Percentiles rank a stretch among this genome's conserved stretches.
phyloP scores from a whole-genome alignment of 2,329 filamentous ascomycete genomes.

The Acrocalymma vagum region DNA sequence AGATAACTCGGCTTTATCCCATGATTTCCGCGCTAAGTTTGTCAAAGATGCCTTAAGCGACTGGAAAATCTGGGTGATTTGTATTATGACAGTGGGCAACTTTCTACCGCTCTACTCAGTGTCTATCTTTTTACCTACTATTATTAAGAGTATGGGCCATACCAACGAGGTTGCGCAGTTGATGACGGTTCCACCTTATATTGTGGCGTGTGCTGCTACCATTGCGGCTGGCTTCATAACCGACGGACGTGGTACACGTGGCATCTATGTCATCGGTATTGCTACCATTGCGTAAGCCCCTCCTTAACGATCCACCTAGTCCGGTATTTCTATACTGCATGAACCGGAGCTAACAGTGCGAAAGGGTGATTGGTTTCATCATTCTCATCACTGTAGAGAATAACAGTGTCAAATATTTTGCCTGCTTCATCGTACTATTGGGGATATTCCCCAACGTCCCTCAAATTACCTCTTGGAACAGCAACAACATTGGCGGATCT shows the following conservation, averaged over 20 bases:
- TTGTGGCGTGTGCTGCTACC: slow-evolving; percentile 6
- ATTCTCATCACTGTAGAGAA: slow-evolving; percentile 7
- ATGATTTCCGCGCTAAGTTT: slow-evolving; percentile 4
- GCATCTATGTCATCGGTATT: slow-evolving; percentile 4
- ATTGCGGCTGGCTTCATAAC: slow-evolving; percentile 6
- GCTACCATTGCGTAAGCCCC: no score
- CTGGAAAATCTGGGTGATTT: slow-evolving; percentile 10
- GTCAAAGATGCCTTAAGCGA: slow-evolving; percentile 9
- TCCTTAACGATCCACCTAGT: no score
- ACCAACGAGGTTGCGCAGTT: slow-evolving; percentile 44
- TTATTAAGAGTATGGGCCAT: slow-evolving; percentile 77
- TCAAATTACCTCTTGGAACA: slow-evolving; percentile 9
- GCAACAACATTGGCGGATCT: slow-evolving; percentile 11
- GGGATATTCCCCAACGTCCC: slow-evolving; percentile 8
- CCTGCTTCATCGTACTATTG: slow-evolving; percentile 5
- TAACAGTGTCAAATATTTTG: slow-evolving; percentile 8
- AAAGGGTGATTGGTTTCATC: slow-evolving; percentile 5
- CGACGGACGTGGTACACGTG: slow-evolving; percentile 3
- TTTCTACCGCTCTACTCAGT: slow-evolving; percentile 44
- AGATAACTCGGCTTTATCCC: slow-evolving; percentile 4
- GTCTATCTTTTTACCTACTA: slow-evolving; percentile 82
- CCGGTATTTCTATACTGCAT: no score
- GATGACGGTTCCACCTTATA: slow-evolving; percentile 8
- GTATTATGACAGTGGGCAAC: slow-evolving; percentile 7
- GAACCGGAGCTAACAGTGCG: neutral